A percentile compares a stretch with the other conserved stretches of the same genome.
phyloP scores from a whole-genome alignment of 345 rosid genomes.

The Isatis tinctoria region DNA sequence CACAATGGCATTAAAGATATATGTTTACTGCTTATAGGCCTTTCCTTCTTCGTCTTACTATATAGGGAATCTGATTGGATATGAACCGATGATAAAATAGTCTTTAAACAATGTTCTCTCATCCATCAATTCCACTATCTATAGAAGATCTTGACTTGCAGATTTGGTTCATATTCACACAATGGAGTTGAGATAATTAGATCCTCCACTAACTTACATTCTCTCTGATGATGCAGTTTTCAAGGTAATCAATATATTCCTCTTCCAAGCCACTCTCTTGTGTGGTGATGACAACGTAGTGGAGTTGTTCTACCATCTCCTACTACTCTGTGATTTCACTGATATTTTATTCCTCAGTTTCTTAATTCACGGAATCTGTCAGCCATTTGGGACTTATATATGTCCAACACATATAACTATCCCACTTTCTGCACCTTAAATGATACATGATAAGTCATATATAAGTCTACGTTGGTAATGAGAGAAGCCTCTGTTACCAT shows the following conservation, averaged over 20 bases:
- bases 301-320: conserved; percentile 43
- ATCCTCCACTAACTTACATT: conserved; percentile 5
- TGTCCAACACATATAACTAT: conserved; percentile 17
- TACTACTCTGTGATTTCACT: conserved; percentile 25
- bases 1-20: not conserved
- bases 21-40: not conserved
- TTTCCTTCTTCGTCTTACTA: not conserved
- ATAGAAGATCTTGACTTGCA: conserved; percentile 2
- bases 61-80: not conserved
- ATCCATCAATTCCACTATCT: conserved; percentile 24
- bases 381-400: conserved; percentile 15
- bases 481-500: conserved; percentile 11
- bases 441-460: conserved; percentile 9
- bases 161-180: conserved; percentile 20
- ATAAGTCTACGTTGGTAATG: conserved; percentile 2
- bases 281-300: conserved; percentile 1
- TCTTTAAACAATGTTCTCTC: conserved; percentile 14
- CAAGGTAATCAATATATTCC: conserved; percentile 26
- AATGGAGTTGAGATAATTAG: not conserved
- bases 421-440: conserved; percentile 22
- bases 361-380: conserved; percentile 19
- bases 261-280: conserved; percentile 30
- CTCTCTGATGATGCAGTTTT: conserved; percentile 14
- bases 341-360: conserved; percentile 29
- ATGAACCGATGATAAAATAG: not conserved